phyloP scores from a whole-genome alignment of 2,329 filamentous ascomycete species.

The Polychaeton citri region DNA sequence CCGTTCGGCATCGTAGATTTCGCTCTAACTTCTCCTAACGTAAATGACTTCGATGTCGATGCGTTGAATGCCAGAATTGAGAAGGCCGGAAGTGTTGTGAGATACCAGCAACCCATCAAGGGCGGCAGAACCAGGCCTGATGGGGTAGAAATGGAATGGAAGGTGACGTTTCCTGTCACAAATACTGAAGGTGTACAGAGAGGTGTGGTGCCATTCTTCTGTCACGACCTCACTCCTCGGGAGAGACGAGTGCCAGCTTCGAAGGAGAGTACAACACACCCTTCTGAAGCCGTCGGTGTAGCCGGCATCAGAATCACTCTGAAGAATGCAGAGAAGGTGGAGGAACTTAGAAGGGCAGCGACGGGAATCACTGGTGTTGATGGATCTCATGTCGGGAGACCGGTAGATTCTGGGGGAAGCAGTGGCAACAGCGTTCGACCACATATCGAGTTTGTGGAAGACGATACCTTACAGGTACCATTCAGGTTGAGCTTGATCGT shows the following conservation, averaged over 20 bases:
- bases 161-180: slow-evolving; percentile 34
- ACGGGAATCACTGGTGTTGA: background rate
- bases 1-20: slow-evolving; percentile 45
- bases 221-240: slow-evolving; percentile 48
- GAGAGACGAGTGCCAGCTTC: slow-evolving; percentile 40
- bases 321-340: background rate
- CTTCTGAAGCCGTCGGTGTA: slow-evolving; percentile 39
- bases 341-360: background rate
- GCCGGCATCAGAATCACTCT: slow-evolving; percentile 22
- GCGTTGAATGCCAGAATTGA: slow-evolving; percentile 10
- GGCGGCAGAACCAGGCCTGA: slow-evolving; percentile 45
- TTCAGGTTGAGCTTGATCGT: background rate
- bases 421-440: background rate
- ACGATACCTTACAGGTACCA: background rate
- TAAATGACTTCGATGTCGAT: slow-evolving; percentile 7
- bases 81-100: slow-evolving; percentile 18
- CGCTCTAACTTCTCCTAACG: slow-evolving; percentile 36
- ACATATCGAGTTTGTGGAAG: background rate
- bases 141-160: slow-evolving; percentile 46
- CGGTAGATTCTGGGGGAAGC: background rate
- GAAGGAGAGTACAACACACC: slow-evolving; percentile 31
- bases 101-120: slow-evolving; percentile 35
- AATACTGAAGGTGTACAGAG: slow-evolving; percentile 24
- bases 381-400: background rate
- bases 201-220: slow-evolving; percentile 51